Evolutionary conservation across 1,284 basidiomycete genomes (phyloP).

Genomic region (Ganoderma boninense): DNA sequence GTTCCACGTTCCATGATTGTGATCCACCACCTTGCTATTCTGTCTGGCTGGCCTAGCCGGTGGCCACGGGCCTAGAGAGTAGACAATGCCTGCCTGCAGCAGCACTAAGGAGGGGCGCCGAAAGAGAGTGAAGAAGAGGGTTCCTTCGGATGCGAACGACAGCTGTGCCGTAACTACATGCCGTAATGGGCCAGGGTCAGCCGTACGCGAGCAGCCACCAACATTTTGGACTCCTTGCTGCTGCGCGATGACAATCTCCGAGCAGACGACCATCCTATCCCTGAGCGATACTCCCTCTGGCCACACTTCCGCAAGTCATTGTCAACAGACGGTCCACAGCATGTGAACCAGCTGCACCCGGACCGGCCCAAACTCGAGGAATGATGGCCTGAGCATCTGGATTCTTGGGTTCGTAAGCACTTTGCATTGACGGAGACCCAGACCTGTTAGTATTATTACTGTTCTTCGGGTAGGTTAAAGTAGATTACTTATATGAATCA

Average conservation of each 20-base stretch:
- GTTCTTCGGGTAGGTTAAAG: background rate
- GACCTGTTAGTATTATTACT: no score
- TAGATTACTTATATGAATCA: background rate
- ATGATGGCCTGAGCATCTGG: background rate
- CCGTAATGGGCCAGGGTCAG: constrained; percentile 1
- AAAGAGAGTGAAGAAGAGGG: no score
- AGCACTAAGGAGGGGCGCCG: background rate
- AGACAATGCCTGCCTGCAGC: no score
- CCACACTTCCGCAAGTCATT: background rate
- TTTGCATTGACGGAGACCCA: background rate
- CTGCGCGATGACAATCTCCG: background rate
- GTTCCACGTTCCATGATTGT: no score
- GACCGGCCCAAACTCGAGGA: background rate
- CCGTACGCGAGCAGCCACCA: background rate
- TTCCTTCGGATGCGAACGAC: background rate
- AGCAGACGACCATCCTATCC: background rate
- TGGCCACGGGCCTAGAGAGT: no score
- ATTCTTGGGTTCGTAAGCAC: background rate
- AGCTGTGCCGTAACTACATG: background rate
- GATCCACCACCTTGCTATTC: no score
- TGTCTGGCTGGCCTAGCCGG: no score
- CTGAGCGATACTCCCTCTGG: background rate
- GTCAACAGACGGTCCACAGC: background rate
- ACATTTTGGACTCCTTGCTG: background rate
- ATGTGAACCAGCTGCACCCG: no score